phyloP scores from a whole-genome alignment of 495 filamentous ascomycete species.

The Parathielavia appendiculata region DNA sequence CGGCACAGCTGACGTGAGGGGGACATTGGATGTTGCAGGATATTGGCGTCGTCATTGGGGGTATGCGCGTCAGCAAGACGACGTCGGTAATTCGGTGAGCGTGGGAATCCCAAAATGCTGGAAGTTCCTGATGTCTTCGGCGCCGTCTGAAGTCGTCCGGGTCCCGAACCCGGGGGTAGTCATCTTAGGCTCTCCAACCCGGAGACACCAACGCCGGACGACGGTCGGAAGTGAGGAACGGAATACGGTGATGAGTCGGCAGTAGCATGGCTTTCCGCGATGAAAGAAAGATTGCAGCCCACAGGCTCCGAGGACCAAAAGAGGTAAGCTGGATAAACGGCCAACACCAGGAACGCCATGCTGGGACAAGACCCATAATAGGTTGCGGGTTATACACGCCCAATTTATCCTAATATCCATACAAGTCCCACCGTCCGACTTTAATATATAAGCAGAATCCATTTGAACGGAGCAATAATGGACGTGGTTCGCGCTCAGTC shows the following conservation, averaged over 20 bases:
- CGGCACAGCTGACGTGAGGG: slow-evolving; percentile 7
- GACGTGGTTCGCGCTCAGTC: neutral
- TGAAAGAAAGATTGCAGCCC: neutral
- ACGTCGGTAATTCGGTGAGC: neutral
- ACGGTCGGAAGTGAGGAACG: too few relatives aligned
- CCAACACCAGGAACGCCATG: neutral
- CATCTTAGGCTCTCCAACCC: neutral
- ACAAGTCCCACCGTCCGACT: slow-evolving; percentile 11
- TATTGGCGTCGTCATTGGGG: neutral
- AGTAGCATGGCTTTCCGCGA: neutral
- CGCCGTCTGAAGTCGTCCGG: neutral
- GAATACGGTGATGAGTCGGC: too few relatives aligned
- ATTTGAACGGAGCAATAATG: slow-evolving; percentile 10
- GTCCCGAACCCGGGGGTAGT: neutral
- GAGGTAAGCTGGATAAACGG: slow-evolving; percentile 5
- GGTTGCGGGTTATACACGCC: neutral
- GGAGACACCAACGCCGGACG: neutral
- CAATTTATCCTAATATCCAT: slow-evolving; percentile 30
- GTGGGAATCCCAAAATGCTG: neutral
- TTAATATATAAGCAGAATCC: slow-evolving; percentile 18
- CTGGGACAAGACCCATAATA: neutral
- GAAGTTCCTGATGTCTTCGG: neutral
- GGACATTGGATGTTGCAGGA: neutral
- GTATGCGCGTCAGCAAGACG: slow-evolving; percentile 14
- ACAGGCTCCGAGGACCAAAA: neutral